A percentile compares a stretch with the other conserved stretches of the same genome.
phyloP scores from a whole-genome alignment of 306 rosid genomes.

The Oemleria cerasiformis region DNA sequence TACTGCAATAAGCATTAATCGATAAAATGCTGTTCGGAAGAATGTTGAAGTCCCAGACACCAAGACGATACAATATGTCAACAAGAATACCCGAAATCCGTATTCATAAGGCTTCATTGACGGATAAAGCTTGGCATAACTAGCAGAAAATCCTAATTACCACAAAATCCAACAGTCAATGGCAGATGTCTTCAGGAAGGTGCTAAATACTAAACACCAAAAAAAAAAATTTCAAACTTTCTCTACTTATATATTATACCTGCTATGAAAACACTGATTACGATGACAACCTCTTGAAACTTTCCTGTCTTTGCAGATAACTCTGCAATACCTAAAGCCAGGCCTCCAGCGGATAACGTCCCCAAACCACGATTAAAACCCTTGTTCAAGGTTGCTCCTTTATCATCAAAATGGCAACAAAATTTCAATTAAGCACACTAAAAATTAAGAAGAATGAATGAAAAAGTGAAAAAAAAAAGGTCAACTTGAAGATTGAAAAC shows the following conservation, averaged over 20 bases:
- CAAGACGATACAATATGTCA: constrained; percentile 70
- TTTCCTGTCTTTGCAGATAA: constrained; percentile 33
- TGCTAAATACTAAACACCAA: neutral
- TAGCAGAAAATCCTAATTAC: constrained; percentile 51
- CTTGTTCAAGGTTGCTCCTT: constrained; percentile 72
- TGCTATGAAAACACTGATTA: constrained; percentile 53
- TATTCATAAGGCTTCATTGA: constrained; percentile 72
- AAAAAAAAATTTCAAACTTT: neutral
- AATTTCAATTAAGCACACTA: neutral
- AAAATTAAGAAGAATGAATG: neutral
- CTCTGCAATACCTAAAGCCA: constrained; percentile 56
- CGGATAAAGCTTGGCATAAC: constrained; percentile 53
- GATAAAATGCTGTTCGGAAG: constrained; percentile 54
- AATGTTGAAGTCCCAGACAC: constrained; percentile 53
- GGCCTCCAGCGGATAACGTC: constrained; percentile 65
- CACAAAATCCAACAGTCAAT: constrained; percentile 5
- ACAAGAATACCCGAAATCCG: constrained; percentile 71
- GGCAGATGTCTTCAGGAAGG: neutral
- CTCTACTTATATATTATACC: constrained; percentile 28
- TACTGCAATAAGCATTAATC: constrained; percentile 59
- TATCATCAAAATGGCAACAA: neutral
- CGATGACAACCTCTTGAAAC: constrained; percentile 44
- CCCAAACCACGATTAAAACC: constrained; percentile 82
- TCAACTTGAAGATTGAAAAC: neutral
- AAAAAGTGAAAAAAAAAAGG: neutral